Evolutionary conservation across 1,139 yeast genomes (phyloP).

Genomic region (Entelexis paramagnoliae): DNA sequence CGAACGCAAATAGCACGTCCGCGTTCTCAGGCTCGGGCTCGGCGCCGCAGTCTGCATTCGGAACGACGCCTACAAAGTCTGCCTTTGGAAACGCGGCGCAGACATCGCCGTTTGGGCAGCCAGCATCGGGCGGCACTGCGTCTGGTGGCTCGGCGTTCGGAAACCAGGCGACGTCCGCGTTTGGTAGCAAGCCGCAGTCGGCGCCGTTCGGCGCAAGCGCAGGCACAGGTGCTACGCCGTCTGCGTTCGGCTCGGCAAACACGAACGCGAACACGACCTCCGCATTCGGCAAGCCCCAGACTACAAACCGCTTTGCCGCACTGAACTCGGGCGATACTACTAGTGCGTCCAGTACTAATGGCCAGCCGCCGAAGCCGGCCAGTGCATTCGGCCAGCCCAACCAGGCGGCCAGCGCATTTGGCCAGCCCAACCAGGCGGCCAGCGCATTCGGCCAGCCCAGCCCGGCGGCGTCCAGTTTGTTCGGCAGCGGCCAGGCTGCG

Average conservation of each 20-base stretch:
- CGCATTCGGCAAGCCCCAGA: background rate
- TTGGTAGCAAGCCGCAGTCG: background rate
- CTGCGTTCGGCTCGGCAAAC: background rate
- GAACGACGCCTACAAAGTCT: constrained; percentile 23
- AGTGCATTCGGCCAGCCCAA: constrained; percentile 5
- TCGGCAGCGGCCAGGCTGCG: too few species aligned
- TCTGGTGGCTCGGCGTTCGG: background rate
- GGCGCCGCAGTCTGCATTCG: constrained; percentile 11
- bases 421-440: background rate
- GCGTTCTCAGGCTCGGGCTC: constrained; percentile 23
- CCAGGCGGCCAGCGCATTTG: constrained; percentile 1
- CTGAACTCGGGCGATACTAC: background rate
- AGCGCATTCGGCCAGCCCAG: too few species aligned
- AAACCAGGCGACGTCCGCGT: background rate
- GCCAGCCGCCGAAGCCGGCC: background rate
- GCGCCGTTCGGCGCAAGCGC: background rate
- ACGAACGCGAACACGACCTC: background rate
- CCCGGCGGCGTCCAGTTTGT: too few species aligned
- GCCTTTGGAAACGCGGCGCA: constrained; percentile 5
- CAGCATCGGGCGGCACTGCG: too few species aligned
- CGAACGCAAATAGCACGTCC: background rate
- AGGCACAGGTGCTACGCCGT: background rate
- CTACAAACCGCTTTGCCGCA: constrained; percentile 3
- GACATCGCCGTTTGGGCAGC: constrained; percentile 2
- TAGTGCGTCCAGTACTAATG: background rate